Evolutionary conservation across 2,329 filamentous ascomycete species (phyloP).

Genomic region (Claviceps pazoutovae): DNA sequence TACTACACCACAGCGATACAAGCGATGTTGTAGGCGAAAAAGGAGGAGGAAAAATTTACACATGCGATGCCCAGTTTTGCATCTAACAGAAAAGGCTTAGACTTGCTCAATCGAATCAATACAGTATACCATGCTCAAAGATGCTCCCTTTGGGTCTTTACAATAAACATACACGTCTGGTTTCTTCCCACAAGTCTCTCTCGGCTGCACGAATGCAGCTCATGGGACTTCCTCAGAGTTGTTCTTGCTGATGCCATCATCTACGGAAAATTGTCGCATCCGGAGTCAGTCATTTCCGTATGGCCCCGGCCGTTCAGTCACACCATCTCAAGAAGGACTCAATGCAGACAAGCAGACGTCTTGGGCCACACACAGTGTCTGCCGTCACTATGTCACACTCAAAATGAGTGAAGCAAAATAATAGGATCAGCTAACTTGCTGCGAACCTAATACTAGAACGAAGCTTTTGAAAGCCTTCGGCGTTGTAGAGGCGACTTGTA

Average conservation of each 20-base stretch:
- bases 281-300: not conserved
- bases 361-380: not conserved
- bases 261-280: not conserved
- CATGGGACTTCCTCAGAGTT: not conserved
- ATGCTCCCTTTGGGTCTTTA: not conserved
- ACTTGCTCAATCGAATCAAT: not conserved
- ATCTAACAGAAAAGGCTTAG: slow-evolving; percentile 1
- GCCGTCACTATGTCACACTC: not conserved
- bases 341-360: not conserved
- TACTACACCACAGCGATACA: not conserved
- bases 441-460: slow-evolving; percentile 20
- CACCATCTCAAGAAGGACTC: not conserved
- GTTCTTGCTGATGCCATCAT: not conserved
- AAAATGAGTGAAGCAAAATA: not conserved
- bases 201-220: not conserved
- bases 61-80: not conserved
- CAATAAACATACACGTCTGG: not conserved
- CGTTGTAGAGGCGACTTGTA: slow-evolving; percentile 40
- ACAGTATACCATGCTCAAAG: not conserved
- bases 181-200: not conserved
- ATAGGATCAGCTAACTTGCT: not conserved
- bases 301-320: not conserved
- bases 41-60: not conserved
- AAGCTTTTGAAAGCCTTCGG: slow-evolving; percentile 29
- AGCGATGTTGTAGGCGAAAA: not conserved